phyloP scores from a whole-genome alignment of 2,329 filamentous ascomycete species.

The Erysiphe pisi region DNA sequence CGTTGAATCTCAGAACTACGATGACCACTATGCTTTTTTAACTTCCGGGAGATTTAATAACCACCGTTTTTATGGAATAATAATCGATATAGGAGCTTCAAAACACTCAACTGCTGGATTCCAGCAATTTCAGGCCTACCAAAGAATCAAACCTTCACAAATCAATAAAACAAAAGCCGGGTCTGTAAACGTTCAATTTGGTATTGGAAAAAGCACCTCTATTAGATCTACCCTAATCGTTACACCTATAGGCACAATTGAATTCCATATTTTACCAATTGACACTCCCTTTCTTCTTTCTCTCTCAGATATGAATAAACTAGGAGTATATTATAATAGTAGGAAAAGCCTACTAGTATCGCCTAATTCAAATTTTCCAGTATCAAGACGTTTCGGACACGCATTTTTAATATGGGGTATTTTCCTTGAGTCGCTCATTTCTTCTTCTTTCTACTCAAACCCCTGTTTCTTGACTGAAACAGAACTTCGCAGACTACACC shows the following conservation, averaged over 20 bases:
- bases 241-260: background rate
- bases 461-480: background rate
- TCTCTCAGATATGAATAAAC: background rate
- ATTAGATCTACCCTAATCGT: background rate
- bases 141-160: background rate
- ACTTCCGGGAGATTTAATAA: background rate
- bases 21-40: background rate
- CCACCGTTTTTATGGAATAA: background rate
- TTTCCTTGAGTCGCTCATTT: background rate
- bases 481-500: background rate
- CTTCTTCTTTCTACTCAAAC: constrained; percentile 3
- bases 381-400: background rate
- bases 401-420: background rate
- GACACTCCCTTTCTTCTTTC: background rate
- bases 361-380: background rate
- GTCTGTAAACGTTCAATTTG: constrained; percentile 21
- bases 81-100: constrained; percentile 26
- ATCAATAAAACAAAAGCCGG: background rate
- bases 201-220: constrained; percentile 16
- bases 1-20: background rate
- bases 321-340: constrained; percentile 2
- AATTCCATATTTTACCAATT: constrained; percentile 9
- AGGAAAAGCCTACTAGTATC: background rate
- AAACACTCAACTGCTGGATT: background rate
- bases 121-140: background rate